Evolutionary conservation across 768 basidiomycete species (phyloP), one percentile per base, ranked within the genome.

Genomic region (Chalciporus pseudorubinellus): DNA sequence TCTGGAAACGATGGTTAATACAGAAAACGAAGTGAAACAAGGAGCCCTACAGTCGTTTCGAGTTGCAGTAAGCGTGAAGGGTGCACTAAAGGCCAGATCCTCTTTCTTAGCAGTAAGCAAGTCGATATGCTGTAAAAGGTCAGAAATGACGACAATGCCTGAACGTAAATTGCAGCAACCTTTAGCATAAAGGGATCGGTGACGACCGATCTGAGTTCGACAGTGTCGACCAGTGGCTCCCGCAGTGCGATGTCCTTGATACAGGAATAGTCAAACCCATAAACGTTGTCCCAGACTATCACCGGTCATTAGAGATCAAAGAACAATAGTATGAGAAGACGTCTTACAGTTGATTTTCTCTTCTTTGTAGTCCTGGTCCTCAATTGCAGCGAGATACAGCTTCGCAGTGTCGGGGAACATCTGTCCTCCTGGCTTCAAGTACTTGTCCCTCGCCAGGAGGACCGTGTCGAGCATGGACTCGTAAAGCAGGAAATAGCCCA

Each of bases 401-500:
- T 83, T 90, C 12, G 95, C 95, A 46, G 79, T 89, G 73, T 99
- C 97, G 10, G 97, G 97, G 78, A 99, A 98, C 68, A 99, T 91
- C 45, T 90, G 78, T 49, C 97, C 97, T 39, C 75, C 90, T 45
- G 84, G 83, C 61, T 89, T 93, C 62, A 99, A 83, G 76, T 97
- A 98, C 71, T 91, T 92, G 79, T 99, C 97, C 51, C 97, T 84
- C 7, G 97, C 97, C 42, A 95, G 79, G 39, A 99, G 83, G 49
- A 99, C 97, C 21, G 95, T 98, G 74, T 99, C 95, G 59, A 98
- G 84, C 97, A 99, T 98, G 64, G 93, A 95, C 70, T 98, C 97
- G 76, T 98, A 98, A 29, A 99, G 83, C 44, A 98, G 77, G 81
- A 98, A 98, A 74, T 99, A 99, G 39, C 97, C 97, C 97, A 99